Base-by-base conservation (phyloP, 2,329 filamentous ascomycete genomes). In the Conoideocrella luteorostrata region DNA sequence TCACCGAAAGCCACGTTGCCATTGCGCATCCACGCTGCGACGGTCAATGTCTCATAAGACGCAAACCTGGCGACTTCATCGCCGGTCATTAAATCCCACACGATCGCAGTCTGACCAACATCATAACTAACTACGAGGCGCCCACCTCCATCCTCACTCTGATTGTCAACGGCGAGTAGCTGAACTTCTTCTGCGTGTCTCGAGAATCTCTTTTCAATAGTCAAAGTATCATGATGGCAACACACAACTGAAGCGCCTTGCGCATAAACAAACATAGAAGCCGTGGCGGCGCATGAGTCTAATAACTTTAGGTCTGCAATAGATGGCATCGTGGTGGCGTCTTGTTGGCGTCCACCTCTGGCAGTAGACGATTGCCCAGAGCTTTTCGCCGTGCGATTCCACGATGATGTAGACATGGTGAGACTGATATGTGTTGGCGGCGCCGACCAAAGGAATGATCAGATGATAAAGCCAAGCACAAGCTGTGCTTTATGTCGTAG, bases 1-100 rank as follows among this genome's bases (percentile, higher is more conserved):
- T 64, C 74, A 96, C 91, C 93, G 71, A 97, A 97, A 29, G 88
- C 91, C 52, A 98, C 84, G 67, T 95, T 95, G 43, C 93, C 93
- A 67, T 96, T 96, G 35, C 84, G 79, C 90, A 98, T 96, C 88
- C 93, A 98, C 11, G 86, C 76, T 29, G 90, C 91, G 23, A 88
- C 84, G 18, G 82, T 83, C 50, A 97, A 76, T 52, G 86, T 80
- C 58, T 95, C 88, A 58, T 95, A 96, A 0, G 90, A 93, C 20
- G 84, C 83, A 68, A 97, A 97, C n/a, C 90, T 79, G 30, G 91
- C 83, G 46, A 96, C 77, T 64, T 96, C 89, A 47, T 89, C 82
- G 39, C 93, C 93, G 0, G 88, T 94, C 68, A 94, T 81, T 48
- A 96, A 74, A 66, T 98, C 91, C 93, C 93, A 98, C 7, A 97